Evolutionary conservation across 208 protist species (phyloP).

Genomic region (Leishmania gerbilli): DNA sequence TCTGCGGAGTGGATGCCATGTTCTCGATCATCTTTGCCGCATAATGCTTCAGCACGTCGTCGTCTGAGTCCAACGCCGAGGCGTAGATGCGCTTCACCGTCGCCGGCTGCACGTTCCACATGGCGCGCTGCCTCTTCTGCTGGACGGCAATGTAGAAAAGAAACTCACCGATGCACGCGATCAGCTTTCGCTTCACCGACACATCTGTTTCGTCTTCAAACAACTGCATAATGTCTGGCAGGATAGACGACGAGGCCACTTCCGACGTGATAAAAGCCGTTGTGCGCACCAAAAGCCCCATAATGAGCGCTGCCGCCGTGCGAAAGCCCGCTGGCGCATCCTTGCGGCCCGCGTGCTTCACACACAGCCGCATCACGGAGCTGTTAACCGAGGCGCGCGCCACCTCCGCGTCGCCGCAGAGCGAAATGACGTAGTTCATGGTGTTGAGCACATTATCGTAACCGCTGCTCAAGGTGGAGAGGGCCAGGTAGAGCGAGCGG

Average conservation of each 20-base stretch:
- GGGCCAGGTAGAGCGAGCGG: slow-evolving; percentile 30
- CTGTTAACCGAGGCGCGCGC: slow-evolving; percentile 92
- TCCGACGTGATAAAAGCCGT: slow-evolving; percentile 75
- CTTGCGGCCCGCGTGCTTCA: slow-evolving; percentile 63
- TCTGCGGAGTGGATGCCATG: slow-evolving; percentile 69
- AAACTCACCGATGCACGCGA: slow-evolving; percentile 88
- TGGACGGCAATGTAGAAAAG: slow-evolving; percentile 91
- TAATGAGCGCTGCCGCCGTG: slow-evolving; percentile 73
- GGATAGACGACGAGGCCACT: slow-evolving; percentile 63
- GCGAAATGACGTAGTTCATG: slow-evolving; percentile 87
- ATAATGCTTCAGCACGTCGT: slow-evolving; percentile 90
- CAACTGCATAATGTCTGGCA: slow-evolving; percentile 58
- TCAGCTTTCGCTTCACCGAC: slow-evolving; percentile 68
- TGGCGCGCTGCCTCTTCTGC: slow-evolving; percentile 50
- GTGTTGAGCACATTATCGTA: slow-evolving; percentile 56
- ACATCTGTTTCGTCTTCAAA: slow-evolving; percentile 59
- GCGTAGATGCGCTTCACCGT: slow-evolving; percentile 53
- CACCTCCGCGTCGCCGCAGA: slow-evolving; percentile 69
- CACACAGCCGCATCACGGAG: slow-evolving; percentile 88
- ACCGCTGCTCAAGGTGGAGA: slow-evolving; percentile 27
- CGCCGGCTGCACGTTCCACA: slow-evolving; percentile 56
- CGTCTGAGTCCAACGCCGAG: slow-evolving; percentile 51
- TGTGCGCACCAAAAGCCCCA: slow-evolving; percentile 87
- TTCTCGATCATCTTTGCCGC: slow-evolving; percentile 92
- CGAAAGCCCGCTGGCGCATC: slow-evolving; percentile 54